These are phyloP conservation scores for Phytophthora podocarpi DNA, from an alignment of 352 stramenopile genomes.

Conservation along the genomic window DNA sequence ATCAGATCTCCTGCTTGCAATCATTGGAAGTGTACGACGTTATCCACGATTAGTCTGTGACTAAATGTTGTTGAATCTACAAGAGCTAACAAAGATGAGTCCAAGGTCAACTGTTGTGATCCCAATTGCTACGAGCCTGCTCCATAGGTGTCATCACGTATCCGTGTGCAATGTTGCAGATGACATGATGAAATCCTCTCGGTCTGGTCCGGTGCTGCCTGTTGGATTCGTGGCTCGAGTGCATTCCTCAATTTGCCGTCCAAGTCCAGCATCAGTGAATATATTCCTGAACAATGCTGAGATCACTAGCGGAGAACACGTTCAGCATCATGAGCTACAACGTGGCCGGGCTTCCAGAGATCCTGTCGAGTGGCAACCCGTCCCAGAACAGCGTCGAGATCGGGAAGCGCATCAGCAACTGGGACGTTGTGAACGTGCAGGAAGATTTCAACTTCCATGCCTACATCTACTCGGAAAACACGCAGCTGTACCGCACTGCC, in stretches of 20 bases:
- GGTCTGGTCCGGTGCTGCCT: slow-evolving; percentile 5
- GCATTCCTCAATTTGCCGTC: slow-evolving; percentile 12
- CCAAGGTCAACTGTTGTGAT: slow-evolving; percentile 13
- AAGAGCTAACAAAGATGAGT: slow-evolving; percentile 24
- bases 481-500: slow-evolving; percentile 44
- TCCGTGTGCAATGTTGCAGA: slow-evolving; percentile 16
- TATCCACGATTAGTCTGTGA: not conserved
- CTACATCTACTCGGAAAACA: slow-evolving; percentile 47
- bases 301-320: slow-evolving; percentile 37
- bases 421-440: slow-evolving; percentile 43
- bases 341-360: slow-evolving; percentile 45
- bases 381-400: slow-evolving; percentile 52
- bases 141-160: not conserved
- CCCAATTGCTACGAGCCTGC: slow-evolving; percentile 18
- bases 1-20: too few species aligned
- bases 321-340: slow-evolving; percentile 56
- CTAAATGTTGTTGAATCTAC: slow-evolving; percentile 14
- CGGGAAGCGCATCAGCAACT: slow-evolving; percentile 44
- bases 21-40: too few species aligned
- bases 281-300: slow-evolving; percentile 33
- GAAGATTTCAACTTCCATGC: slow-evolving; percentile 55
- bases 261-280: slow-evolving; percentile 5
- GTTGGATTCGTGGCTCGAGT: not conserved
- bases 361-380: slow-evolving; percentile 55
- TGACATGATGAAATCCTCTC: slow-evolving; percentile 7